These are phyloP conservation scores for Pseudofabraea citricarpa DNA, from an alignment of 2,329 filamentous ascomycete species.

Conservation along the genomic window DNA sequence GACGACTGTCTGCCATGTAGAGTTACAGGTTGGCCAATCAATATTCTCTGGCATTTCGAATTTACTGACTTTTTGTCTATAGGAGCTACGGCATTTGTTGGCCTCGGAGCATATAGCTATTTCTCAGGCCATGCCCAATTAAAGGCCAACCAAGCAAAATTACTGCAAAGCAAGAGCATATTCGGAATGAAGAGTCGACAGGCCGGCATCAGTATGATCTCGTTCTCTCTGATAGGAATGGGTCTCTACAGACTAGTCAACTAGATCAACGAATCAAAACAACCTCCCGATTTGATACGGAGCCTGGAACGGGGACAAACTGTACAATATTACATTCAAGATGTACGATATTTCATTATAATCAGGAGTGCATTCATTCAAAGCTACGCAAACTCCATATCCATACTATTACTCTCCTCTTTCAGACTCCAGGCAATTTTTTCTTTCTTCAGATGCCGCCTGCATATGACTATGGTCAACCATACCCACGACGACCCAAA, in stretches of 20 bases:
- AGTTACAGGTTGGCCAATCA: slow-evolving; percentile 21
- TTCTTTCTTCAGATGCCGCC: slow-evolving; percentile 14
- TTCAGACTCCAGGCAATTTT: slow-evolving; percentile 15
- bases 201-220: slow-evolving; percentile 63
- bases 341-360: background rate
- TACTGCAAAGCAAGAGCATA: slow-evolving; percentile 63
- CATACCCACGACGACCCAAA: slow-evolving; percentile 11
- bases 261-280: slow-evolving; percentile 10
- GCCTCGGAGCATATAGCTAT: slow-evolving; percentile 74
- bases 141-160: slow-evolving; percentile 57
- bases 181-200: slow-evolving; percentile 70
- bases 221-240: slow-evolving; percentile 62
- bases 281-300: no score
- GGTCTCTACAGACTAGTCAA: slow-evolving; percentile 52
- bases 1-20: slow-evolving; percentile 36
- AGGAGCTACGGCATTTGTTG: slow-evolving; percentile 73
- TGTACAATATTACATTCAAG: background rate
- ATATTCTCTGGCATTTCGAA: background rate
- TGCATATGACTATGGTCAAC: slow-evolving; percentile 15
- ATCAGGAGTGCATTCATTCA: no score
- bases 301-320: no score
- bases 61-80: slow-evolving; percentile 5
- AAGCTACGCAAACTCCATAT: slow-evolving; percentile 1
- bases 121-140: slow-evolving; percentile 70
- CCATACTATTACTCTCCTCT: slow-evolving; percentile 2